A percentile compares a stretch with the other conserved stretches of the same genome.
These are phyloP conservation scores for Lentinula detonsa DNA, from an alignment of 768 basidiomycete genomes.

Conservation along the genomic window DNA sequence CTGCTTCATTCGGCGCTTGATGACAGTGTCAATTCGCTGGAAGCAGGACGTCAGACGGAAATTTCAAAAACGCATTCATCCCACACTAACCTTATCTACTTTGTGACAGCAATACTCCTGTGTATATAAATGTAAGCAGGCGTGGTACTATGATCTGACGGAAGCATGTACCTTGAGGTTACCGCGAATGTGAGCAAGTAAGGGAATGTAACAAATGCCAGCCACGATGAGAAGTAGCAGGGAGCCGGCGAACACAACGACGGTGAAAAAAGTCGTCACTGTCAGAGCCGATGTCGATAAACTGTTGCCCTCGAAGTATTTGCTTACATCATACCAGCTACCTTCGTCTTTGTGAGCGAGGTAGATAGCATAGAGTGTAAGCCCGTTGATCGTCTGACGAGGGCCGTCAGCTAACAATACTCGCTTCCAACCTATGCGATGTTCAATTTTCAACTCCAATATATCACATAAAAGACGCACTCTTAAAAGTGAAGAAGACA, in stretches of 20 bases:
- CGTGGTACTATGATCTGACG: not conserved
- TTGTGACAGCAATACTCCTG: slow-evolving; percentile 98
- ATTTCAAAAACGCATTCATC: not conserved
- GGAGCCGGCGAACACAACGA: slow-evolving; percentile 81
- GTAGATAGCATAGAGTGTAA: slow-evolving; percentile 92
- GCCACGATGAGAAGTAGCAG: slow-evolving; percentile 78
- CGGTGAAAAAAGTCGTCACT: slow-evolving; percentile 86
- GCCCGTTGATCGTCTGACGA: slow-evolving; percentile 94
- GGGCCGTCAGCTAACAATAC: slow-evolving; percentile 89
- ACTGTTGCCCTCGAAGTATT: slow-evolving; percentile 76
- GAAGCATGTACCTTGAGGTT: slow-evolving; percentile 75
- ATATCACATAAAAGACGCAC: slow-evolving; percentile 33
- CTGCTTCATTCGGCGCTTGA: slow-evolving; percentile 87
- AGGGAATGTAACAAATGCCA: slow-evolving; percentile 86
- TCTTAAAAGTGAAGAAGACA: slow-evolving; percentile 99
- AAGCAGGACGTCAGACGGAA: slow-evolving; percentile 7
- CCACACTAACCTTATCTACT: slow-evolving; percentile 77
- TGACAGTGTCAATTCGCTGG: slow-evolving; percentile 88
- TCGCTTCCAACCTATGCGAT: slow-evolving; percentile 33
- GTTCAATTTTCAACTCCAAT: not conserved
- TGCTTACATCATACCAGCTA: slow-evolving; percentile 61
- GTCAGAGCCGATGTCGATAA: slow-evolving; percentile 80
- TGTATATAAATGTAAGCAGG: not conserved
- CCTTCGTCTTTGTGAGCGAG: slow-evolving; percentile 46
- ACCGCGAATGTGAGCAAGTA: slow-evolving; percentile 92